Percentiles rank a stretch among this genome's conserved stretches.
Evolutionary conservation across 106 monocot species (phyloP).

Genomic region (Apostasia ramifera): DNA sequence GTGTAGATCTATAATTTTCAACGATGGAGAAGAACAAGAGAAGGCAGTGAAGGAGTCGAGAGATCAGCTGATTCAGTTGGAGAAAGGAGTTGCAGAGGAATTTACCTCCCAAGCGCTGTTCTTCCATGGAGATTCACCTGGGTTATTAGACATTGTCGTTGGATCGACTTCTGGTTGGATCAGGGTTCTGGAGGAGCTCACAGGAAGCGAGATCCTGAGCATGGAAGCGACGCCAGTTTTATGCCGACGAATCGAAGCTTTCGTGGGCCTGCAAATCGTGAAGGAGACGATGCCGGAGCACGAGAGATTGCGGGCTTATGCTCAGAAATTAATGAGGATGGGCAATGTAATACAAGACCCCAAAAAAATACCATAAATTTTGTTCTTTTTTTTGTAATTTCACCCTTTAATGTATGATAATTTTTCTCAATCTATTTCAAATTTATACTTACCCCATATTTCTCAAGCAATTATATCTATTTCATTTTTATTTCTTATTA

Average conservation of each 20-base stretch:
- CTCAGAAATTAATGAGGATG: not conserved
- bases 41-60: not conserved
- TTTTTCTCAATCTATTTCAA: too few species aligned
- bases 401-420: too few species aligned
- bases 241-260: not conserved
- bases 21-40: not conserved
- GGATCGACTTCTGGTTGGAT: not conserved
- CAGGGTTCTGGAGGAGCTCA: not conserved
- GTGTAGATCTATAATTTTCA: not conserved
- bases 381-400: too few species aligned
- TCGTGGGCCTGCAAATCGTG: not conserved
- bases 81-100: not conserved
- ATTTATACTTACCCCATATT: too few species aligned
- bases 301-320: not conserved
- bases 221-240: not conserved
- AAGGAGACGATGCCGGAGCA: not conserved
- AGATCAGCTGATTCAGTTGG: not conserved
- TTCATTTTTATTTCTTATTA: too few species aligned
- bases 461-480: too few species aligned
- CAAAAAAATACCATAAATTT: too few species aligned
- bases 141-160: not conserved
- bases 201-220: not conserved
- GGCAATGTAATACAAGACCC: too few species aligned
- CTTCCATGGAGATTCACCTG: not conserved
- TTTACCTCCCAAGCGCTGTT: not conserved